Conservation (phyloP, 768 basidiomycete genomes). For the Xerocomellus chrysenteron region DNA sequence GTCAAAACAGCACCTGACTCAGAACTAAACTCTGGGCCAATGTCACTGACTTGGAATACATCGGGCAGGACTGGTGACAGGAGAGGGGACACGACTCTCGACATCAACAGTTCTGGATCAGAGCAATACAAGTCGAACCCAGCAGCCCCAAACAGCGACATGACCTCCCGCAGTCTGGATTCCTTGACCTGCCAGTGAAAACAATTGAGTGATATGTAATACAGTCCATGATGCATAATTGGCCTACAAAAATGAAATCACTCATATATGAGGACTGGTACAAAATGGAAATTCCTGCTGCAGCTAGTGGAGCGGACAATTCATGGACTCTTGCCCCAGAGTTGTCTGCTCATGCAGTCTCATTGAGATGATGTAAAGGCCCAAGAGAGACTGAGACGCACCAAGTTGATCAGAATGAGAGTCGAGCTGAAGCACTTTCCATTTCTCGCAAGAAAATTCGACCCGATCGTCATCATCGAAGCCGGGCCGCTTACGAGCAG, state of each 20-base stretch:
- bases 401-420: slow-evolving; percentile 72
- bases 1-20: slow-evolving; percentile 49
- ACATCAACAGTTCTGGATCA: slow-evolving; percentile 38
- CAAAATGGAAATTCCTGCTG: slow-evolving; percentile 75
- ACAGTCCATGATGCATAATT: background rate
- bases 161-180: slow-evolving; percentile 58
- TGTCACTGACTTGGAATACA: slow-evolving; percentile 29
- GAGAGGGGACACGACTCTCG: slow-evolving; percentile 31
- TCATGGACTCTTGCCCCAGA: slow-evolving; percentile 74
- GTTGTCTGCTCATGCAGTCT: slow-evolving; percentile 42
- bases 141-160: slow-evolving; percentile 54
- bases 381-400: slow-evolving; percentile 29
- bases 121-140: slow-evolving; percentile 67
- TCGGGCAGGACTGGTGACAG: slow-evolving; percentile 33
- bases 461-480: slow-evolving; percentile 45
- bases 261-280: slow-evolving; percentile 84
- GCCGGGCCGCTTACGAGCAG: slow-evolving; percentile 22
- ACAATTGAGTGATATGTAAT: slow-evolving; percentile 3
- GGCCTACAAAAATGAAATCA: slow-evolving; percentile 75
- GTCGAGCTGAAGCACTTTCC: slow-evolving; percentile 81
- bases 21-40: slow-evolving; percentile 29
- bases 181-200: slow-evolving; percentile 69
- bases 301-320: slow-evolving; percentile 72
- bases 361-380: slow-evolving; percentile 3
- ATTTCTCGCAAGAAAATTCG: slow-evolving; percentile 70